Evolutionary conservation across 768 basidiomycete species (phyloP).

Genomic region (Boletellus ananas): DNA sequence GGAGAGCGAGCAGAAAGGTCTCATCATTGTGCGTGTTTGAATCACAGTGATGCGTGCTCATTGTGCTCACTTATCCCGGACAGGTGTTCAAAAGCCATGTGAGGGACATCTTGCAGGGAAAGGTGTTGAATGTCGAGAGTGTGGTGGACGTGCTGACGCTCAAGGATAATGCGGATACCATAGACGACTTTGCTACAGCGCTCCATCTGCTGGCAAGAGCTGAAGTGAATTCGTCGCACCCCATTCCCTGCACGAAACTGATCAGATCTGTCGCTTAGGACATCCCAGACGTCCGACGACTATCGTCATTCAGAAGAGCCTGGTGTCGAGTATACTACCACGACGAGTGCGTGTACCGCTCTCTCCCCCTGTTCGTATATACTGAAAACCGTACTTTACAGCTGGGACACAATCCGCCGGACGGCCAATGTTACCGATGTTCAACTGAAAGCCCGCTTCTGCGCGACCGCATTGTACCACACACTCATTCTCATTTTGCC

Average conservation of each 20-base stretch:
- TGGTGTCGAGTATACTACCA: slow-evolving; percentile 89
- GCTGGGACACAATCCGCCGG: slow-evolving; percentile 75
- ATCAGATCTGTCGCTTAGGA: slow-evolving; percentile 39
- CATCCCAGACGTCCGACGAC: slow-evolving; percentile 64
- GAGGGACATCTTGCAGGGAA: slow-evolving; percentile 68
- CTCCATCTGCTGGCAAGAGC: slow-evolving; percentile 60
- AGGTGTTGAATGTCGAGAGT: slow-evolving; percentile 73
- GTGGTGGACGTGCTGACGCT: slow-evolving; percentile 79
- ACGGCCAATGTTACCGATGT: slow-evolving; percentile 75
- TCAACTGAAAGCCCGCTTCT: slow-evolving; percentile 68
- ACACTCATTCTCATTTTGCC: slow-evolving; percentile 52
- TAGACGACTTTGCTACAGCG: slow-evolving; percentile 67
- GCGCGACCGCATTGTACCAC: slow-evolving; percentile 68
- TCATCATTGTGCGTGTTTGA: slow-evolving; percentile 34
- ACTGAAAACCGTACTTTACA: slow-evolving; percentile 27
- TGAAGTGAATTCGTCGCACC: slow-evolving; percentile 35
- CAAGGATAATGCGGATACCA: slow-evolving; percentile 65
- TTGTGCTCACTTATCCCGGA: not conserved
- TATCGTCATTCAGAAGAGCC: slow-evolving; percentile 66
- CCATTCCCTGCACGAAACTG: not conserved
- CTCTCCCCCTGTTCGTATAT: not conserved
- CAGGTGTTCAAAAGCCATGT: slow-evolving; percentile 72
- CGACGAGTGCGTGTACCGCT: slow-evolving; percentile 65
- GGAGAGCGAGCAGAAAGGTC: slow-evolving; percentile 45
- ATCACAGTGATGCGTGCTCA: not conserved